Evolutionary conservation across 2,329 filamentous ascomycete species (phyloP).

Genomic region (Scedosporium boydii): DNA sequence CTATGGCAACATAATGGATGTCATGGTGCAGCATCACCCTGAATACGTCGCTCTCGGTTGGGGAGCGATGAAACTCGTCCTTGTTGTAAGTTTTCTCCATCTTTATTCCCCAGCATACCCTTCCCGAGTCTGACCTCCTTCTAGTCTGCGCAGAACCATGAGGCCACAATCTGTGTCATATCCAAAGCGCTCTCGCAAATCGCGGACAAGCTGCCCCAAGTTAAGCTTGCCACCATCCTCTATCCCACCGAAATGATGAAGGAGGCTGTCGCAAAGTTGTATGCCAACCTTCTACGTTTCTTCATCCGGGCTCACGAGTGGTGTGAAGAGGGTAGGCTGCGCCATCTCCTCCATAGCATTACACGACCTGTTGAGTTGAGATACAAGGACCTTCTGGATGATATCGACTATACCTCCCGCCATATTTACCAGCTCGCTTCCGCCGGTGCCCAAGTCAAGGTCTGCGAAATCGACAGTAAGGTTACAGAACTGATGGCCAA

Average conservation of each 20-base stretch:
- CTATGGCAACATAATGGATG: constrained; percentile 13
- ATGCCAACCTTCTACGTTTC: neutral
- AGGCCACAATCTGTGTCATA: neutral
- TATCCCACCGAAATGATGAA: neutral
- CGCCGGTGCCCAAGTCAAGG: neutral
- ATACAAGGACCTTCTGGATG: neutral
- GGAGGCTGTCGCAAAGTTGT: neutral
- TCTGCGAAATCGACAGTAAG: neutral
- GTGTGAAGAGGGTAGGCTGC: neutral
- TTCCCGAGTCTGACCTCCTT: neutral
- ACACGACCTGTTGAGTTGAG: neutral
- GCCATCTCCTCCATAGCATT: neutral
- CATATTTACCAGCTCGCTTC: neutral
- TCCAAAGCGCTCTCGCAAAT: neutral
- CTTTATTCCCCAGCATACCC: too few species aligned
- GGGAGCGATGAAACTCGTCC: constrained; percentile 16
- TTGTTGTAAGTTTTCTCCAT: too few species aligned
- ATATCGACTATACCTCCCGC: neutral
- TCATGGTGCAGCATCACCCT: constrained; percentile 15
- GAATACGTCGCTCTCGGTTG: constrained; percentile 15
- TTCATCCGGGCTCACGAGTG: neutral
- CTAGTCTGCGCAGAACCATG: neutral
- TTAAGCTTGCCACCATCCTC: neutral
- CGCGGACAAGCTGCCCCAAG: neutral
- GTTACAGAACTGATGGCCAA: neutral